Percentiles rank a stretch among this genome's conserved stretches.
Evolutionary conservation across 192 early-diverging fungal species (phyloP).

Genomic region (Podila epicladia): DNA sequence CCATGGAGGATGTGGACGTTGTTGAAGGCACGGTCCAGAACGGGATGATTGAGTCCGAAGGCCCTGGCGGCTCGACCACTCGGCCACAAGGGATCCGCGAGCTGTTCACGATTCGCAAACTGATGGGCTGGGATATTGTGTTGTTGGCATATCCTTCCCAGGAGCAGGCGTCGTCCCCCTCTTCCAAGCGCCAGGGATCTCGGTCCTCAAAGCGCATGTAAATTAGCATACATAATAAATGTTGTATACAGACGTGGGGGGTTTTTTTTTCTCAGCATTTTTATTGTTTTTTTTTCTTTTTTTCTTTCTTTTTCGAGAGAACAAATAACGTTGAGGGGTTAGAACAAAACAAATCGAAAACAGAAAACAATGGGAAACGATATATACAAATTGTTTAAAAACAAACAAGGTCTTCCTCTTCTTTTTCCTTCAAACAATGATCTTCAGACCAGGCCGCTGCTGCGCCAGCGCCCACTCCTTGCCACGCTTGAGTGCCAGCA

Average conservation of each 20-base stretch:
- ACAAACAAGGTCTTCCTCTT: neutral
- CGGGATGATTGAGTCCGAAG: neutral
- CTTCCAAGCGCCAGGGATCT: neutral
- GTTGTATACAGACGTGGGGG: neutral
- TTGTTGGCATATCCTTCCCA: slow-evolving; percentile 38
- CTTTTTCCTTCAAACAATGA: slow-evolving; percentile 20
- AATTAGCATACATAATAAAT: too few species aligned
- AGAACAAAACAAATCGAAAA: neutral
- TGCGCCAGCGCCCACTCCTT: slow-evolving; percentile 48
- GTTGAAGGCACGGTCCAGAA: neutral
- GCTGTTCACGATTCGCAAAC: slow-evolving; percentile 30
- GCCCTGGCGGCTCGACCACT: neutral
- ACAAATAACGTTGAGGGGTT: too few species aligned
- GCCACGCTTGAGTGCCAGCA: slow-evolving; percentile 40
- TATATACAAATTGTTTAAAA: neutral
- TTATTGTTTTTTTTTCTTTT: neutral
- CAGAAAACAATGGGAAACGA: neutral
- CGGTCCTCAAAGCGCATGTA: neutral
- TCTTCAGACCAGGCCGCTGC: slow-evolving; percentile 37
- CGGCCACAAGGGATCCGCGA: slow-evolving; percentile 41
- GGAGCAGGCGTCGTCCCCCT: neutral
- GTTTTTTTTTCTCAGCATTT: too few species aligned
- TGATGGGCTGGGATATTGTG: slow-evolving; percentile 44
- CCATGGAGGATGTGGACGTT: neutral
- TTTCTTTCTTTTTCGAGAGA: neutral